These are phyloP conservation scores for Dianthus caryophyllus DNA, from an alignment of 148 eudicot species.

Conservation along the genomic window DNA sequence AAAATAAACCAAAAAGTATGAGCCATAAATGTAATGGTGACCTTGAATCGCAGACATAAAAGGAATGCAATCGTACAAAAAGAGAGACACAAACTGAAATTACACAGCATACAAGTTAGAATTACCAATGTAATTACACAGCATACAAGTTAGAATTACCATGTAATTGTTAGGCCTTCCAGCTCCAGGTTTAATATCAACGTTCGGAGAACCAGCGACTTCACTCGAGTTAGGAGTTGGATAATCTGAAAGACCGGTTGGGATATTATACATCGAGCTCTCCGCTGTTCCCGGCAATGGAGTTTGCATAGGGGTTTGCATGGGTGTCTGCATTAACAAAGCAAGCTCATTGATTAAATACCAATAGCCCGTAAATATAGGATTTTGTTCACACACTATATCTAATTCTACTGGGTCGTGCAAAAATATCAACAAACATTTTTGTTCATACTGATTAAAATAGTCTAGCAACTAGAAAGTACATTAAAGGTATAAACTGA, in stretches of 20 bases:
- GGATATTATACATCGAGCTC: conserved; percentile 68
- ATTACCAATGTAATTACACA: conserved; percentile 67
- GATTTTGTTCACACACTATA: neutral
- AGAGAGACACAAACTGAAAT: conserved; percentile 4
- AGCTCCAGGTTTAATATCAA: conserved; percentile 45
- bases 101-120: neutral
- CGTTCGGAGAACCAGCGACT: conserved; percentile 30
- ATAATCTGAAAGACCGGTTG: conserved; percentile 72
- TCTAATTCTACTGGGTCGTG: neutral
- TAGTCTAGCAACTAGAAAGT: neutral
- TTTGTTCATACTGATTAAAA: neutral
- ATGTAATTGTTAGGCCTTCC: conserved; percentile 82
- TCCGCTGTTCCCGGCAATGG: conserved; percentile 81
- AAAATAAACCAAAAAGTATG: neutral
- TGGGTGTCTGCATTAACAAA: conserved; percentile 47
- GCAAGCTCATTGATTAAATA: neutral
- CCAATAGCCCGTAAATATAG: neutral
- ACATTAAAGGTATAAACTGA: neutral
- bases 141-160: conserved; percentile 39
- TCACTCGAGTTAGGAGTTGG: conserved; percentile 44
- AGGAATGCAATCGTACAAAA: conserved; percentile 1
- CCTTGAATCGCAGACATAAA: neutral
- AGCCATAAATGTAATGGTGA: conserved; percentile 3
- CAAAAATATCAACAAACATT: neutral
- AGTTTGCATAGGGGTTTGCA: conserved; percentile 82